Evolutionary conservation across 2,329 filamentous ascomycete genomes (phyloP).

Genomic region (Didymella lethalis): DNA sequence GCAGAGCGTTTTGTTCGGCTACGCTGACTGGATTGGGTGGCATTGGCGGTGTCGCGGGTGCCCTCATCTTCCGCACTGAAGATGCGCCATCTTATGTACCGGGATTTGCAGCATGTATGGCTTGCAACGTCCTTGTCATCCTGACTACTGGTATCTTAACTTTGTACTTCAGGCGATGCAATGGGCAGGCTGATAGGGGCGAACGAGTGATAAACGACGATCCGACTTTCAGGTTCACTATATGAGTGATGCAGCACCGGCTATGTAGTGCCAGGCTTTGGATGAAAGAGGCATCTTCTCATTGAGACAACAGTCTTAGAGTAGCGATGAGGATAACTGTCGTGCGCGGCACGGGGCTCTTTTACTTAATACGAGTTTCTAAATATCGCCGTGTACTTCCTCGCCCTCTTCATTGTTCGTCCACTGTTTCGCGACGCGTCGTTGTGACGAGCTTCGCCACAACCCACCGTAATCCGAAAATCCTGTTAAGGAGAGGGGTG

Average conservation of each 20-base stretch:
- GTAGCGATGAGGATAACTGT: no score
- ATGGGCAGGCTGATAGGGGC: conserved; percentile 33
- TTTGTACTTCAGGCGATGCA: conserved; percentile 32
- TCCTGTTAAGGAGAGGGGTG: not conserved
- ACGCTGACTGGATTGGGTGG: conserved; percentile 31
- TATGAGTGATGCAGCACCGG: conserved; percentile 2
- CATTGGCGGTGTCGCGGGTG: conserved; percentile 34
- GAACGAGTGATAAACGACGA: conserved; percentile 36
- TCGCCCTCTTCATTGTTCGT: not conserved
- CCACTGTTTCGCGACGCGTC: not conserved
- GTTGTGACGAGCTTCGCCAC: not conserved
- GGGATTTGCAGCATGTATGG: conserved; percentile 36
- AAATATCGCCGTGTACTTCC: no score
- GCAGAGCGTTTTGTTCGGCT: conserved; percentile 34
- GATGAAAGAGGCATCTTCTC: no score
- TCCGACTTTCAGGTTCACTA: conserved; percentile 37
- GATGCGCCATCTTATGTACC: conserved; percentile 34
- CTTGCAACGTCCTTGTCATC: conserved; percentile 33
- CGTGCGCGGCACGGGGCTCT: no score
- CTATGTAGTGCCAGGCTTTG: no score
- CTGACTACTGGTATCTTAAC: conserved; percentile 29
- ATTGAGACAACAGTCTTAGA: no score
- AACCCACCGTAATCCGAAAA: not conserved
- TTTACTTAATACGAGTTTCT: no score
- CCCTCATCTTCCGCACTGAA: conserved; percentile 35